These are phyloP conservation scores for Amylostereum areolatum DNA, from an alignment of 1,284 basidiomycete species.

Conservation along the genomic window DNA sequence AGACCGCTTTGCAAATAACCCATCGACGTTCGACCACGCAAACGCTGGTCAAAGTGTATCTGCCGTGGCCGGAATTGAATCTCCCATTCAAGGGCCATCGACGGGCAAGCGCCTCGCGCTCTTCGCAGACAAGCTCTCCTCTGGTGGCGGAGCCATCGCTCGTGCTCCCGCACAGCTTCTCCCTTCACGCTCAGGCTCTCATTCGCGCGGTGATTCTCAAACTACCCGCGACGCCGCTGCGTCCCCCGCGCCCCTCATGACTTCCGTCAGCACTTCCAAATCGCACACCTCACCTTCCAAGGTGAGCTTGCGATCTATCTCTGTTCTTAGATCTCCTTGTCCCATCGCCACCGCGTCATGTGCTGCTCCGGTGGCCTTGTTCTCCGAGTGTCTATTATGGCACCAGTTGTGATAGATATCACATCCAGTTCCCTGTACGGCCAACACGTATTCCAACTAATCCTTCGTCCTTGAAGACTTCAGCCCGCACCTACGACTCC, in stretches of 20 bases:
- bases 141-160: conserved; percentile 14
- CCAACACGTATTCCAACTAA: conserved; percentile 2
- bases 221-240: conserved; percentile 18
- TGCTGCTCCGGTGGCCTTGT: background rate
- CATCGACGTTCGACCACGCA: no score
- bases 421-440: background rate
- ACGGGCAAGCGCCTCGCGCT: conserved; percentile 4
- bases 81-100: background rate
- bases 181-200: conserved; percentile 21
- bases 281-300: conserved; percentile 15
- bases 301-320: conserved; percentile 27
- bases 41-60: no score
- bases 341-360: conserved; percentile 23
- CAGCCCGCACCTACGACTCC: conserved; percentile 63
- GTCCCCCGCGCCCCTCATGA: conserved; percentile 20
- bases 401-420: background rate
- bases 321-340: conserved; percentile 20
- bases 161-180: conserved; percentile 18
- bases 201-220: conserved; percentile 23
- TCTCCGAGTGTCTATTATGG: background rate
- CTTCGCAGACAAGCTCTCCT: conserved; percentile 26
- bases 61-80: background rate
- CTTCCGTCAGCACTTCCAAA: conserved; percentile 11
- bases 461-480: conserved; percentile 29
- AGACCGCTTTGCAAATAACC: no score